Conservation (phyloP, 2,329 filamentous ascomycete species). For the Albophoma yamanashiensis region DNA sequence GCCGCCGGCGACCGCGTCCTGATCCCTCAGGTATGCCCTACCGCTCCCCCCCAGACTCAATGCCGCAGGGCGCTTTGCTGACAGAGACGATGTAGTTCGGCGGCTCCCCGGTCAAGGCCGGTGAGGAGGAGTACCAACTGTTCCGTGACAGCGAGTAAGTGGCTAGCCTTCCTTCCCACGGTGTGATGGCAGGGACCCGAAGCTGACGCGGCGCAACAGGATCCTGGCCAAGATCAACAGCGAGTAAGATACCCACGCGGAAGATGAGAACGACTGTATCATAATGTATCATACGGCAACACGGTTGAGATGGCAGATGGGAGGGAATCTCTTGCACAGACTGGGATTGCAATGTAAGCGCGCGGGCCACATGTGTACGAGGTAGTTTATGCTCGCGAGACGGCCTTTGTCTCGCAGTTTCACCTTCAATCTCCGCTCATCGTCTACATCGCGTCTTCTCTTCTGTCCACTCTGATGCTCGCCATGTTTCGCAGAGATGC, state of each 20-base stretch:
- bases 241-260: constrained; percentile 48
- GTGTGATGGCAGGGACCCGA: background rate
- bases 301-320: constrained; percentile 3
- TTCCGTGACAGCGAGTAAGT: constrained; percentile 98
- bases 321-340: constrained; percentile 1
- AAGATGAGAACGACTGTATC: constrained; percentile 16
- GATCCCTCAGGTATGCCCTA: constrained; percentile 71
- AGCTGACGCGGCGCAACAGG: constrained; percentile 34
- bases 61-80: constrained; percentile 8
- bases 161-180: background rate
- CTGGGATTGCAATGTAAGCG: background rate
- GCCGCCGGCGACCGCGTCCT: constrained; percentile 79
- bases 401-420: constrained; percentile 10
- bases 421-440: constrained; percentile 18
- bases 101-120: constrained; percentile 91
- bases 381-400: constrained; percentile 6
- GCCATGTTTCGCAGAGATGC: background rate
- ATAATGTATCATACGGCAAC: constrained; percentile 23
- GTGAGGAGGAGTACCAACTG: constrained; percentile 89
- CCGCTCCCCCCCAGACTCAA: too few relatives aligned
- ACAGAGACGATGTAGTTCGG: constrained; percentile 55
- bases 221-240: constrained; percentile 99
- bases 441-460: background rate
- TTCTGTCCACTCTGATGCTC: background rate
- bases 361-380: background rate